These are phyloP conservation scores for Clonostachys rosea DNA, from an alignment of 2,329 filamentous ascomycete species.

Conservation along the genomic window DNA sequence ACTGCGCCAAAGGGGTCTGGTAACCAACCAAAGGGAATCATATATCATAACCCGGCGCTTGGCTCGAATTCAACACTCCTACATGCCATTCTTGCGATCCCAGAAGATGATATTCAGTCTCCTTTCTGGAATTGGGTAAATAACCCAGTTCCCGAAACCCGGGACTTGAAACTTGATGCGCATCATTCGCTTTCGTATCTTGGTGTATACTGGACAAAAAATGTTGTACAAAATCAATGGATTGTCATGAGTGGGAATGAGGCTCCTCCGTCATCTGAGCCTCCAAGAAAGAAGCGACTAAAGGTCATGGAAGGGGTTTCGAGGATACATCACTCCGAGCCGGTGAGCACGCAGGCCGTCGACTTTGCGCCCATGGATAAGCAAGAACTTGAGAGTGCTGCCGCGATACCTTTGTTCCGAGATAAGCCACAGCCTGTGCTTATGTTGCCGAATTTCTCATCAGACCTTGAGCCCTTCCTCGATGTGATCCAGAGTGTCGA, in stretches of 20 bases:
- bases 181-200: slow-evolving; percentile 20
- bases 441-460: slow-evolving; percentile 24
- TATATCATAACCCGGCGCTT: slow-evolving; percentile 32
- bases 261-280: slow-evolving; percentile 19
- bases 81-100: slow-evolving; percentile 19
- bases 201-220: slow-evolving; percentile 29
- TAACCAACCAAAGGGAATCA: slow-evolving; percentile 6
- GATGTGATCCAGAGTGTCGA: slow-evolving; percentile 34
- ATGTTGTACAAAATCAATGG: slow-evolving; percentile 24
- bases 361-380: slow-evolving; percentile 8
- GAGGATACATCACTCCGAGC: slow-evolving; percentile 6
- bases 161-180: not conserved
- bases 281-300: slow-evolving; percentile 21
- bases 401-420: slow-evolving; percentile 16
- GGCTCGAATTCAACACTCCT: slow-evolving; percentile 18
- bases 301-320: slow-evolving; percentile 13
- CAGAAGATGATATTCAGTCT: slow-evolving; percentile 18
- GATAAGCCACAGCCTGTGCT: slow-evolving; percentile 22
- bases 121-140: slow-evolving; percentile 34
- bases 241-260: slow-evolving; percentile 32
- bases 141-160: slow-evolving; percentile 6
- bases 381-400: not conserved
- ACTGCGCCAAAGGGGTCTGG: no score
- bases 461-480: slow-evolving; percentile 29
- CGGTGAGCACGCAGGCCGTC: slow-evolving; percentile 1